A percentile compares a stretch with the other conserved stretches of the same genome.
phyloP scores from a whole-genome alignment of 1,139 yeast genomes.

The Scheffersomyces parashehatae region DNA sequence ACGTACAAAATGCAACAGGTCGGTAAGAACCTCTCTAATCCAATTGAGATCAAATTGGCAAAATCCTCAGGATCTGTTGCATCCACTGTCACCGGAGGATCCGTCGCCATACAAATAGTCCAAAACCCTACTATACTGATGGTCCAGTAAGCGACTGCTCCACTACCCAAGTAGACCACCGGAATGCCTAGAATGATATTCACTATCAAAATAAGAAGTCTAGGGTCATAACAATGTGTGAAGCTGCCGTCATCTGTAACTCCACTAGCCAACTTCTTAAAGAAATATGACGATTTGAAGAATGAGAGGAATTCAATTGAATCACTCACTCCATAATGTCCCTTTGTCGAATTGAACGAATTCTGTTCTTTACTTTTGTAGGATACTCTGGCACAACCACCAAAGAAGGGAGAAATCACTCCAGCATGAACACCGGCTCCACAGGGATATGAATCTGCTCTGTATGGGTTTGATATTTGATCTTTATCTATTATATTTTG shows the following conservation, averaged over 20 bases:
- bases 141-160: conserved; percentile 63
- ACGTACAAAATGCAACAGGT: conserved; percentile 69
- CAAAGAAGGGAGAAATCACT: conserved; percentile 64
- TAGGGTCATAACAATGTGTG: conserved; percentile 64
- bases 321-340: conserved; percentile 49
- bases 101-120: conserved; percentile 79
- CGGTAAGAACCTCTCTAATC: conserved; percentile 76
- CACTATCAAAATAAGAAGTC: conserved; percentile 54
- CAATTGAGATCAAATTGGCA: conserved; percentile 65
- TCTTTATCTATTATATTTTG: conserved; percentile 12
- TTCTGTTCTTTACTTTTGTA: conserved; percentile 55
- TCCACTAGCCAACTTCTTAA: conserved; percentile 32
- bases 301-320: conserved; percentile 68
- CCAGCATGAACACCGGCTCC: conserved; percentile 92
- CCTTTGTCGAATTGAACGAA: conserved; percentile 47
- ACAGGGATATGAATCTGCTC: conserved; percentile 90
- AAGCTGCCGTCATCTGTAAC: conserved; percentile 21
- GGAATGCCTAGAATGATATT: conserved; percentile 65
- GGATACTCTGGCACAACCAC: conserved; percentile 77
- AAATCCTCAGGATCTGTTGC: conserved; percentile 54
- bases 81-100: conserved; percentile 71
- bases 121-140: conserved; percentile 73
- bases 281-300: conserved; percentile 74
- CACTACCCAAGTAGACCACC: conserved; percentile 55
- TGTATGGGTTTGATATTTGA: conserved; percentile 56